phyloP scores from a whole-genome alignment of 2,329 filamentous ascomycete genomes.

The Pseudopithomyces maydicus region DNA sequence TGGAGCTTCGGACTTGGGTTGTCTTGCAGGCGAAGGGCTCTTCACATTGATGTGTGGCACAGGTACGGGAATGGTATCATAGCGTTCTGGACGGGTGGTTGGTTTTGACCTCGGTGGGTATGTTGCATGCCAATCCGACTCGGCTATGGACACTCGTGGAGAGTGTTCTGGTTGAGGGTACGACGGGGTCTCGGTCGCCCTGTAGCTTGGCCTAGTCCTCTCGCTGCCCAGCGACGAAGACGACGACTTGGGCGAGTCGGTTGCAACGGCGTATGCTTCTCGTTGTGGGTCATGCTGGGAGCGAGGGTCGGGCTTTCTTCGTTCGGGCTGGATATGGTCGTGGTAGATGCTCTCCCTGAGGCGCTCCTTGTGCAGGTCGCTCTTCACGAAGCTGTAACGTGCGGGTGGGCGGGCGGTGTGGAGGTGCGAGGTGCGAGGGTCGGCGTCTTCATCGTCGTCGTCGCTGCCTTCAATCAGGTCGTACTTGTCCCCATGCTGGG shows the following conservation, averaged over 20 bases:
- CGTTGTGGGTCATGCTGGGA: constrained; percentile 15
- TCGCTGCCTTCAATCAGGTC: constrained; percentile 8
- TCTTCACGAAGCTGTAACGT: constrained; percentile 47
- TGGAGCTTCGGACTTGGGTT: constrained; percentile 22
- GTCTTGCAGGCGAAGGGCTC: constrained; percentile 38
- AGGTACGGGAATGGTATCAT: constrained; percentile 36
- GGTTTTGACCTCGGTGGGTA: constrained; percentile 37
- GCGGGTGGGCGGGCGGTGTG: constrained; percentile 39
- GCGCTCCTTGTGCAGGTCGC: constrained; percentile 41
- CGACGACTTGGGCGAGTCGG: constrained; percentile 39
- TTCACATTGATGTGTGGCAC: constrained; percentile 39
- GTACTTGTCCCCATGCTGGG: neutral
- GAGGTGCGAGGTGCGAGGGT: constrained; percentile 19
- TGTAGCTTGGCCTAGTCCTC: constrained; percentile 22
- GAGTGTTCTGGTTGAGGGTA: constrained; percentile 22
- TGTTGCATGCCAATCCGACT: constrained; percentile 38
- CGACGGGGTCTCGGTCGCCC: constrained; percentile 23
- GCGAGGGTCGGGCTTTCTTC: constrained; percentile 20
- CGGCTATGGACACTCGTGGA: constrained; percentile 34
- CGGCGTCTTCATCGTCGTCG: constrained; percentile 28
- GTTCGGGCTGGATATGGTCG: constrained; percentile 21
- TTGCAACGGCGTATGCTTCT: constrained; percentile 15
- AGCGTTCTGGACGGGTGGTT: constrained; percentile 30
- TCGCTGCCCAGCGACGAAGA: constrained; percentile 33
- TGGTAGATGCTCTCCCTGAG: constrained; percentile 32